These are phyloP conservation scores for Blastomyces silverae DNA, from an alignment of 2,329 filamentous ascomycete species.

Conservation along the genomic window DNA sequence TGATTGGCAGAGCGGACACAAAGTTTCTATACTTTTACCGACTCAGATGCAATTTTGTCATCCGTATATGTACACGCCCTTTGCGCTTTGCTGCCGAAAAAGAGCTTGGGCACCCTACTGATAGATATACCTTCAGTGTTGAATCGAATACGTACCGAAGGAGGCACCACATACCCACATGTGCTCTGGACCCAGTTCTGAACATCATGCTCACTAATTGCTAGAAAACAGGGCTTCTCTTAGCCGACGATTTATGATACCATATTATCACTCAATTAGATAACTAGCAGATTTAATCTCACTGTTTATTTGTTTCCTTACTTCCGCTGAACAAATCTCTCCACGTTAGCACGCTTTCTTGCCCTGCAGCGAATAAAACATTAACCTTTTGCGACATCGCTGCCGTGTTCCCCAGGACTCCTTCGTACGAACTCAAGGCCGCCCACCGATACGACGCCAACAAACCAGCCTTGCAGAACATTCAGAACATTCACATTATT, in stretches of 20 bases:
- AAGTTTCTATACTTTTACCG: background rate
- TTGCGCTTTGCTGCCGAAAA: background rate
- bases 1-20: background rate
- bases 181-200: background rate
- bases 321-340: background rate
- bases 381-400: background rate
- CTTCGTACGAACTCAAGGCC: background rate
- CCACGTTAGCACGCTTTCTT: background rate
- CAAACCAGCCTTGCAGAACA: background rate
- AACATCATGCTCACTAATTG: background rate
- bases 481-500: no score
- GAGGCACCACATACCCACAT: background rate
- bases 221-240: background rate
- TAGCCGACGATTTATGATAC: background rate
- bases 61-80: background rate
- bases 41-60: background rate
- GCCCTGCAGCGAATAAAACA: background rate
- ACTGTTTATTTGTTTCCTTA: background rate
- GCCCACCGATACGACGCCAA: background rate
- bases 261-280: constrained; percentile 1
- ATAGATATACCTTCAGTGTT: background rate
- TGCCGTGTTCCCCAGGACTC: background rate
- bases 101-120: background rate
- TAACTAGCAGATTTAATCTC: background rate
- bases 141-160: background rate